Evolutionary conservation across 2,329 filamentous ascomycete species (phyloP), one percentile per base, ranked within the genome.

Genomic region (Mycosphaerella sp.): DNA sequence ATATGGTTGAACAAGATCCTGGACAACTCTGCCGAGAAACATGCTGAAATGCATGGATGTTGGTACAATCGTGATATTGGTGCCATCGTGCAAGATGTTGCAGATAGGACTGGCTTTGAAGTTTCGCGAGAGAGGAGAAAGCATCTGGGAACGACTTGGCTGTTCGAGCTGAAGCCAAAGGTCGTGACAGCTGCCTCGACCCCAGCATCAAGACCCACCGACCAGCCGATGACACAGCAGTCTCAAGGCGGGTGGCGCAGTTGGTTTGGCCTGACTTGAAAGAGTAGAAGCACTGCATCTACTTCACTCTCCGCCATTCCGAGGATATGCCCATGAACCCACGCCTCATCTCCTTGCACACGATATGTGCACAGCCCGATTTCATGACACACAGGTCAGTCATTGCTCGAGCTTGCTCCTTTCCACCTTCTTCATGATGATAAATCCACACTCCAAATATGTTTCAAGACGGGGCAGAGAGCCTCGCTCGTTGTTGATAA

Each of bases 11-110:
- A 77, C 62, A 62, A 59, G 9, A 59, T 75, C 32, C 61, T 77
- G 45, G 74, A 77, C 57, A 68, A 68, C 47, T 64, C 70, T 8
- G 75, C 75, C 14, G 65, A 71, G 35, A 69, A 68, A 52, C 75
- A 77, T 57, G 75, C 75, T 1, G 70, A 75, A 44, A 66, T 70
- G 41, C 72, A 75, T 54, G 75, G 75, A 14, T 77, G 75, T 58
- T 77, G 74, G 73, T 77, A 71, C 70, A 77, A 77, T 57, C 74
- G 74, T 55, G 75, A 77, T 48, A 75, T 77, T 56, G 73, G 70
- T 6, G 67, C 65, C 49, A 71, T 77, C 49, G 73, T 76, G 8
- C 64, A 71, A 43, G 67, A 72, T n/a, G 75, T 72, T 47, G 74
- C 75, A 7, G 62, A 68, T 47, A 65, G 70, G 37, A 73, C 69